A percentile compares a stretch with the other conserved stretches of the same genome.
Conservation (phyloP, 768 basidiomycete genomes). For the Suillus subalutaceus region DNA sequence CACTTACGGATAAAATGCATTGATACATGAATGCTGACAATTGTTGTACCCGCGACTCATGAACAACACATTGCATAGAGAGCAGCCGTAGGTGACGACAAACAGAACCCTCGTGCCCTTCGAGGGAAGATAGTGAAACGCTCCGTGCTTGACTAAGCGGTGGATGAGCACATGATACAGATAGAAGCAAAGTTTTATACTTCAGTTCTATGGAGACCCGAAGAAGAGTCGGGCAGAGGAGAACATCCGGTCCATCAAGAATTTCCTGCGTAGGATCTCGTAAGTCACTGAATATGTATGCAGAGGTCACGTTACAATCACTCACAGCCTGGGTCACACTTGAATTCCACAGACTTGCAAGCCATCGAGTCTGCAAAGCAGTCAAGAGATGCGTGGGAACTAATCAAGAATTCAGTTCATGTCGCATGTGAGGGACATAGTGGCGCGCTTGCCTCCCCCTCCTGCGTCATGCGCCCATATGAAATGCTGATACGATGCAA, state of each 20-base stretch:
- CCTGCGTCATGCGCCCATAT: slow-evolving; percentile 49
- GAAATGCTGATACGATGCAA: slow-evolving; percentile 60
- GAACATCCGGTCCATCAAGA: slow-evolving; percentile 39
- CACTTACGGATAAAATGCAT: slow-evolving; percentile 45
- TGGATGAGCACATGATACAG: slow-evolving; percentile 4
- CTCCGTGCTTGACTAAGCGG: slow-evolving; percentile 43
- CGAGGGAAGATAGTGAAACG: slow-evolving; percentile 43
- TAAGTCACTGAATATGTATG: slow-evolving; percentile 3
- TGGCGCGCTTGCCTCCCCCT: slow-evolving; percentile 39
- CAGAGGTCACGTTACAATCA: not conserved
- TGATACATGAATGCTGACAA: slow-evolving; percentile 44
- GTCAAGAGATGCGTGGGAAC: slow-evolving; percentile 35
- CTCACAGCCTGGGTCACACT: not conserved
- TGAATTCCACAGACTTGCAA: slow-evolving; percentile 51
- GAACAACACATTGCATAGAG: slow-evolving; percentile 42
- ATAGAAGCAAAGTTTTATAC: slow-evolving; percentile 15
- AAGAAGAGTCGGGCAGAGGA: slow-evolving; percentile 49
- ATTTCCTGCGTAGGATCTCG: slow-evolving; percentile 18
- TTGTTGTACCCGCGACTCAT: slow-evolving; percentile 44
- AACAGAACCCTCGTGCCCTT: slow-evolving; percentile 41
- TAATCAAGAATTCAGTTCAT: slow-evolving; percentile 21
- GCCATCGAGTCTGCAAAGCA: slow-evolving; percentile 49
- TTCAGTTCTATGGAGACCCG: slow-evolving; percentile 45
- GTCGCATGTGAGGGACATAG: not conserved
- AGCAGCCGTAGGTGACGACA: slow-evolving; percentile 41